Base-by-base conservation (phyloP, 2,329 filamentous ascomycete species). In the Fusarium nisikadoi region DNA sequence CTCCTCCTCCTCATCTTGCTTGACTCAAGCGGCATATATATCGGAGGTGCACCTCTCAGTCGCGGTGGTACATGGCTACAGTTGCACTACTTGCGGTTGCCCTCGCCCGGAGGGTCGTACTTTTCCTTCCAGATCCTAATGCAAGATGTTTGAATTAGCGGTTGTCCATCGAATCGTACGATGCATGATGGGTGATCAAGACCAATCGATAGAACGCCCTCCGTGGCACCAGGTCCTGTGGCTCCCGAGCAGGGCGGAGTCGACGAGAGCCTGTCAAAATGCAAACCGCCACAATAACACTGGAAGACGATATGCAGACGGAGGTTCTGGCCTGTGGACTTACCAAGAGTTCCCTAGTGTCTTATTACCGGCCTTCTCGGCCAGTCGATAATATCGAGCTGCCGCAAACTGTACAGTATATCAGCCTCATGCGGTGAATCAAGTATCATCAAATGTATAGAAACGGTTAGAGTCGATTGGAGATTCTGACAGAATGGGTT, bases 121-220 rank as follows among this genome's bases (percentile, higher is more conserved):
- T 98, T 98, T 71, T 97, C 94, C 82, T 98, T 98, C 94, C 95
- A 98, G 79, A 98, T 98, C 95, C 94, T 97, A 79, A 58, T 65
- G 54, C 62, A 62, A 45, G 47, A 64, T 63, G 31, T 60, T 56
- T 57, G 56, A 55, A 65, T 76, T 63, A 76, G 75, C 68, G 54
- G 58, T 49, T 62, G 45, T 38, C 39, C 47, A 38, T 63, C 27
- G 52, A 55, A 53, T 61, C 43, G 54, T 63, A 66, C 33, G 60
- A 47, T 70, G 38, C 25, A 60, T 70, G 39, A 23, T 42, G 47
- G 46, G 43, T 38, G 49, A 53, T 55, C 39, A 52, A 67, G 31
- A n/a, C 59, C 70, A 31, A 60, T 64, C 41, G 46, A 57, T 53
- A 58, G 41, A 53, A 46, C 50, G 50, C 64, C 45, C 47, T 52